These are phyloP conservation scores for Saccharum hybrid DNA, from an alignment of 202 grass and related monocot species.

Conservation along the genomic window DNA sequence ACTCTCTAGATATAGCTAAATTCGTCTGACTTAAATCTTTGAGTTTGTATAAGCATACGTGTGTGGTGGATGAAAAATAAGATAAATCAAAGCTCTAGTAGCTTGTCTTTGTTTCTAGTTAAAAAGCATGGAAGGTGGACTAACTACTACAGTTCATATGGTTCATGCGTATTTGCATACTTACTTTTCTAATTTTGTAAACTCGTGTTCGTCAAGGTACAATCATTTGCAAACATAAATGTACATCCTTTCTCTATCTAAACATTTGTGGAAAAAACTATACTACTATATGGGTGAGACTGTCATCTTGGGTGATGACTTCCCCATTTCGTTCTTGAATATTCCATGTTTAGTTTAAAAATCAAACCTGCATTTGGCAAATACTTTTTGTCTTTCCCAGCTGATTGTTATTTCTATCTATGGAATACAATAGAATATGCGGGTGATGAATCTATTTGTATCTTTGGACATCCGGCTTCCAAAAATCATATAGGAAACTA, in stretches of 20 bases:
- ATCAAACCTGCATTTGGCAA: neutral
- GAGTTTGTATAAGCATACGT: too few relatives aligned
- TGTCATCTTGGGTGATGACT: neutral
- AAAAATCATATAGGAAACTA: conserved; percentile 48
- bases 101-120: neutral
- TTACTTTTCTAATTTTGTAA: neutral
- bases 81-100: neutral
- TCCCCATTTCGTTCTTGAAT: neutral
- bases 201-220: too few relatives aligned
- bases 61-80: too few relatives aligned
- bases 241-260: neutral
- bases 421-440: conserved; percentile 38
- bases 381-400: neutral
- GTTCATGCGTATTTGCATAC: neutral
- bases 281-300: neutral
- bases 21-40: too few relatives aligned
- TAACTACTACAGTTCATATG: neutral
- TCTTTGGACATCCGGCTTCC: conserved; percentile 39
- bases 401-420: neutral
- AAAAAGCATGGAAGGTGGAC: neutral
- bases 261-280: neutral
- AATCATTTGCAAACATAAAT: neutral
- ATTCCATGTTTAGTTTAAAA: neutral
- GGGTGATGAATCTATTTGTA: conserved; percentile 50
- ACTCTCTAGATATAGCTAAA: too few relatives aligned